A percentile compares a stretch with the other conserved stretches of the same genome.
These are phyloP conservation scores for Blastobotrys indianensis DNA, from an alignment of 1,139 yeast species.

Conservation along the genomic window DNA sequence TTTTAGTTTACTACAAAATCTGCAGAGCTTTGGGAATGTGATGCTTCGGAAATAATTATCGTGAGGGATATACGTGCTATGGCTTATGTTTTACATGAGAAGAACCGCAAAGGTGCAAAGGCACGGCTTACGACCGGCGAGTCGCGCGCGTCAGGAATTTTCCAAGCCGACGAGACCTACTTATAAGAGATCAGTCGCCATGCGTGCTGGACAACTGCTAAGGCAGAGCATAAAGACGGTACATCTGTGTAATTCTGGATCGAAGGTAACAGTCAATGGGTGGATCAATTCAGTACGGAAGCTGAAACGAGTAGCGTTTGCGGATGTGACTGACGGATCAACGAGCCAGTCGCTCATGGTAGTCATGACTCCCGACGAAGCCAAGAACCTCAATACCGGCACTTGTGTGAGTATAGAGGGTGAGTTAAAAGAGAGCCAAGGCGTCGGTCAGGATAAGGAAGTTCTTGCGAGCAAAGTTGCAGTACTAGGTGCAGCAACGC, in stretches of 20 bases:
- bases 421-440: constrained; percentile 27
- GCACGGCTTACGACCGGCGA: too few relatives aligned
- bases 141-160: too few relatives aligned
- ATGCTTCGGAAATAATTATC: too few relatives aligned
- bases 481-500: constrained; percentile 45
- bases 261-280: constrained; percentile 43
- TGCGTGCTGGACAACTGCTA: too few relatives aligned
- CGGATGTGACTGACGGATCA: constrained; percentile 78
- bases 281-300: constrained; percentile 70
- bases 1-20: too few relatives aligned
- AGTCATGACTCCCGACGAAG: constrained; percentile 36
- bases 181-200: too few relatives aligned
- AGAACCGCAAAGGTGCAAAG: too few relatives aligned
- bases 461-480: constrained; percentile 33
- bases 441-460: constrained; percentile 42
- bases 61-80: too few relatives aligned
- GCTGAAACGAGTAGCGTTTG: constrained; percentile 70
- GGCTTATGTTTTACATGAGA: too few relatives aligned
- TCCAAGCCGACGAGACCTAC: too few relatives aligned
- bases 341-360: constrained; percentile 50
- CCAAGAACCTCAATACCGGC: constrained; percentile 38
- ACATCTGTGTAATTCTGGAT: constrained; percentile 8
- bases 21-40: too few relatives aligned
- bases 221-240: too few relatives aligned
- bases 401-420: constrained; percentile 44